Conservation (phyloP, 495 filamentous ascomycete genomes). For the Xylaria scruposa region DNA sequence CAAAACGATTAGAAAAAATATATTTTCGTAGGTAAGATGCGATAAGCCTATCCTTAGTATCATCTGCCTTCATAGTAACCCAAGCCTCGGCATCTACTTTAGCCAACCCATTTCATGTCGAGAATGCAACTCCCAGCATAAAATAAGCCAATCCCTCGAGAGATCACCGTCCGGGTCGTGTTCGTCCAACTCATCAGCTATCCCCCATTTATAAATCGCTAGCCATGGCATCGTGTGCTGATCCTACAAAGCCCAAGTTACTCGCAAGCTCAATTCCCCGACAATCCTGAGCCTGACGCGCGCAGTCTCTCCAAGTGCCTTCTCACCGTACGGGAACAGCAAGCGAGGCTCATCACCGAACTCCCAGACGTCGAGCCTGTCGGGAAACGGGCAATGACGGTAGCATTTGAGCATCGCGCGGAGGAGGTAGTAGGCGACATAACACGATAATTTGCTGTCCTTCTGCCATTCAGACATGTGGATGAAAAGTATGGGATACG, state of each 20-base stretch:
- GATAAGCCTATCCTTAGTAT: background rate
- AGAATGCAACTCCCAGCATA: background rate
- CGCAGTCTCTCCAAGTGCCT: background rate
- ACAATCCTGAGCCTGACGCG: background rate
- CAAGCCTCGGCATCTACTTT: background rate
- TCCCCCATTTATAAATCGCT: background rate
- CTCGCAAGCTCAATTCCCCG: background rate
- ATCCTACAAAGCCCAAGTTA: no score
- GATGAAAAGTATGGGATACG: background rate
- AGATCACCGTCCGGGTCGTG: background rate
- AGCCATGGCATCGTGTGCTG: no score
- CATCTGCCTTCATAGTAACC: background rate
- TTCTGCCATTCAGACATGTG: background rate
- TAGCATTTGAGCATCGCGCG: conserved; percentile 10
- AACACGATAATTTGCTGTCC: background rate
- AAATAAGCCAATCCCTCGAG: background rate
- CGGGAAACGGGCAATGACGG: background rate
- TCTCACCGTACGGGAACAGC: background rate
- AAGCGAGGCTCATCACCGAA: background rate
- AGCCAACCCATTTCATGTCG: background rate
- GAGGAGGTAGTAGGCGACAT: conserved; percentile 1
- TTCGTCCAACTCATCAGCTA: background rate
- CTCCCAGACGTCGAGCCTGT: conserved; percentile 7
- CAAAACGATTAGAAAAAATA: background rate
- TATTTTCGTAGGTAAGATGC: background rate